Conservation (phyloP, 768 basidiomycete genomes). For the Hirschioporus abietinus region DNA sequence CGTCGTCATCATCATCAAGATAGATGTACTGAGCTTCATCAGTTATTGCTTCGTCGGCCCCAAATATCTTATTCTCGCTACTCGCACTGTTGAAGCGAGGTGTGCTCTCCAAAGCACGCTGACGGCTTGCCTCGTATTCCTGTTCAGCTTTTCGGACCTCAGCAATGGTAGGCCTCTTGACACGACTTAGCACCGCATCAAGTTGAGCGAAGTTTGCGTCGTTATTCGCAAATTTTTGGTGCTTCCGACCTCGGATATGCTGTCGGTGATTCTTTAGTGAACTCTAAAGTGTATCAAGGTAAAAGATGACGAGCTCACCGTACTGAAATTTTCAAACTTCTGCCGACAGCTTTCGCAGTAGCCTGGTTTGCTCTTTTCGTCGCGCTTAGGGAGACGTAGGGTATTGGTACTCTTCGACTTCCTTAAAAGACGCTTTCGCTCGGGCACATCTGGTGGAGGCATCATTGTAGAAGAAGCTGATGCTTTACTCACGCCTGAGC, state of each 20-base stretch:
- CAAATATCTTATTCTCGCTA: background rate
- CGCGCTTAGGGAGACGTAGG: constrained; percentile 65
- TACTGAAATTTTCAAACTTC: constrained; percentile 84
- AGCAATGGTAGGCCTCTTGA: constrained; percentile 41
- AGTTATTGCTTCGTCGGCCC: background rate
- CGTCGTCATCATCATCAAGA: constrained; percentile 3
- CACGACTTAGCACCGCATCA: constrained; percentile 65
- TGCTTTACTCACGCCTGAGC: constrained; percentile 26
- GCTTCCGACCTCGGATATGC: constrained; percentile 71
- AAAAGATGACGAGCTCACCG: constrained; percentile 41
- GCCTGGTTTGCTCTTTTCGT: constrained; percentile 87
- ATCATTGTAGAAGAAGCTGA: constrained; percentile 29
- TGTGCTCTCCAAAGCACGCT: background rate
- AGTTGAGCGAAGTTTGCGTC: constrained; percentile 73
- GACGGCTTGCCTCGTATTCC: background rate
- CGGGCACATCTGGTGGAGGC: constrained; percentile 61
- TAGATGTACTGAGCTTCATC: background rate
- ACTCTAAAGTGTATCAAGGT: constrained; percentile 6
- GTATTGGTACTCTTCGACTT: constrained; percentile 83
- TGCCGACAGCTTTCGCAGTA: constrained; percentile 96
- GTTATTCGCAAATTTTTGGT: constrained; percentile 77
- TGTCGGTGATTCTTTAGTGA: constrained; percentile 25
- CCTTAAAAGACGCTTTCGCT: constrained; percentile 43
- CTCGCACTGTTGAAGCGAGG: background rate
- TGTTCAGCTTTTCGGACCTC: constrained; percentile 17